Evolutionary conservation across 371 early-diverging fungal species (phyloP).

Genomic region (Apophysomyces trapeziformis): DNA sequence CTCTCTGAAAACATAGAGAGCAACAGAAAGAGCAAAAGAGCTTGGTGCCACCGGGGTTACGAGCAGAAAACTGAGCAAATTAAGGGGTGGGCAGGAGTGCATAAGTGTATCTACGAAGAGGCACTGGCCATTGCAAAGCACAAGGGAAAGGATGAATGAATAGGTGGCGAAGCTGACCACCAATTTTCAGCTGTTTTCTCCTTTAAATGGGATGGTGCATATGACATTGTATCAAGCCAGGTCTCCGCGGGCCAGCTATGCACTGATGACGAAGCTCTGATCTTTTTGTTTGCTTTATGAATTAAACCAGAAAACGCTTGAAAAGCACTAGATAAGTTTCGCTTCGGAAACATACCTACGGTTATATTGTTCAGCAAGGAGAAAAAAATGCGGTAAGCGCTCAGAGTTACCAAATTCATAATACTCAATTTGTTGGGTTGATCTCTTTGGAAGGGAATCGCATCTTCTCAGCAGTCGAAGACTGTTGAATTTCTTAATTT

Average conservation of each 20-base stretch:
- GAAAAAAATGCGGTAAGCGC: too few species aligned
- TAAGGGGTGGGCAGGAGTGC: neutral
- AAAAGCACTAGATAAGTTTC: neutral
- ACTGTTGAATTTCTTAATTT: neutral
- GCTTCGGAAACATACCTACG: neutral
- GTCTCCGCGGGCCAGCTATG: neutral
- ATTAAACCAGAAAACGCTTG: neutral
- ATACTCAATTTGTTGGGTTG: neutral
- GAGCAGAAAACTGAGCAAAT: neutral
- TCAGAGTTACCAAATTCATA: neutral
- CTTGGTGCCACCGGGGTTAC: neutral
- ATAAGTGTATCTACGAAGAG: neutral
- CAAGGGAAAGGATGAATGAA: neutral
- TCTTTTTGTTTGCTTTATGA: neutral
- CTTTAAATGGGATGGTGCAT: neutral
- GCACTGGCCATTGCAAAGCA: slow-evolving; percentile 2
- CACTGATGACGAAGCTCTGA: neutral
- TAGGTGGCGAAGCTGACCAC: slow-evolving; percentile 5
- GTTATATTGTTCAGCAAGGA: neutral
- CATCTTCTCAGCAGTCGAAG: neutral
- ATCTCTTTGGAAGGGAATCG: neutral
- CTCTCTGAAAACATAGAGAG: neutral
- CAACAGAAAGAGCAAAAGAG: neutral
- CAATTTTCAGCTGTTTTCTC: neutral
- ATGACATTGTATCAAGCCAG: neutral